These are phyloP conservation scores for Dactylella cylindrospora DNA, from an alignment of 2,329 filamentous ascomycete species.

Conservation along the genomic window DNA sequence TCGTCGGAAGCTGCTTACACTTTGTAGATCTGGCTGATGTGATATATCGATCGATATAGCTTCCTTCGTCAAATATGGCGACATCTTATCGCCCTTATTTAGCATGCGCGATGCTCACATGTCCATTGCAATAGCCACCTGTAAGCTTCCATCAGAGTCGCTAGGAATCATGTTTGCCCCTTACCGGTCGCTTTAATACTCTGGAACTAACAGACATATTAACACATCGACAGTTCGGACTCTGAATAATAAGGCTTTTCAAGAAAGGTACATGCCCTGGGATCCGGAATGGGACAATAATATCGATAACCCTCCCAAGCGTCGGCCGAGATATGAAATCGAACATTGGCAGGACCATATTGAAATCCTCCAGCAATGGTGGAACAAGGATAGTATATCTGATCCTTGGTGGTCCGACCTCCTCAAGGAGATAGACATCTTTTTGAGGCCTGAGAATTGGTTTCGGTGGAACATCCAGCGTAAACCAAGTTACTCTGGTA, in stretches of 20 bases:
- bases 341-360: conserved; percentile 10
- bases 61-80: conserved; percentile 22
- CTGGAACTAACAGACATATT: no score
- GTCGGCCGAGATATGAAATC: conserved; percentile 2
- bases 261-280: conserved; percentile 25
- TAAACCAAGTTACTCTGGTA: neutral
- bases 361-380: conserved; percentile 2
- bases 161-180: no score
- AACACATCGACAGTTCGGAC: conserved; percentile 4
- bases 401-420: conserved; percentile 1
- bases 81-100: conserved; percentile 7
- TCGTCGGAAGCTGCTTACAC: no score
- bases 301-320: neutral
- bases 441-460: conserved; percentile 10
- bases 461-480: conserved; percentile 5
- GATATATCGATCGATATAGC: conserved; percentile 3
- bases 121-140: conserved; percentile 2
- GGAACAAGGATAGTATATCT: neutral
- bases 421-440: neutral
- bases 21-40: neutral
- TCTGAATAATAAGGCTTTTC: conserved; percentile 13
- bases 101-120: conserved; percentile 13
- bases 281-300: neutral
- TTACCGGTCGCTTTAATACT: no score
- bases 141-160: no score